A percentile compares a stretch with the other conserved stretches of the same genome.
Evolutionary conservation across 495 filamentous ascomycete genomes (phyloP).

Genomic region (Jackrogersella multiformis): DNA sequence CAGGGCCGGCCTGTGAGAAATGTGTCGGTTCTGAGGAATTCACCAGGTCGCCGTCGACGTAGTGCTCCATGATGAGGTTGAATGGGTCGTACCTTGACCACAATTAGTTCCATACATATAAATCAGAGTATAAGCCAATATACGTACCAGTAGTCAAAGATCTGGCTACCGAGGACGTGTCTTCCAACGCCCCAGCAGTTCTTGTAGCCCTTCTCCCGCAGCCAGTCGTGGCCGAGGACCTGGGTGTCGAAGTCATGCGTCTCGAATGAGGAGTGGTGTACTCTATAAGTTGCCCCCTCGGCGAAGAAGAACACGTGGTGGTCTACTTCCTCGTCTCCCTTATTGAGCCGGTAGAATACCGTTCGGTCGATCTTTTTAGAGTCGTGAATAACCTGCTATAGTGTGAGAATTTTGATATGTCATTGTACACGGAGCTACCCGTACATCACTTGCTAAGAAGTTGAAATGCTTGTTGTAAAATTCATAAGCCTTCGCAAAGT

Average conservation of each 20-base stretch:
- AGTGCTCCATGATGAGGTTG: conserved; percentile 71
- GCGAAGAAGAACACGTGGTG: conserved; percentile 80
- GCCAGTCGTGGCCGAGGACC: conserved; percentile 76
- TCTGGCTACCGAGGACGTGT: conserved; percentile 71
- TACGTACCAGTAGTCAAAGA: conserved; percentile 75
- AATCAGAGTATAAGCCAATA: not conserved
- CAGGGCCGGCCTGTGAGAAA: conserved; percentile 51
- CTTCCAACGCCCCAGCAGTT: conserved; percentile 78
- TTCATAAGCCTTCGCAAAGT: conserved; percentile 64
- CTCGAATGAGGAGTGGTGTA: conserved; percentile 79
- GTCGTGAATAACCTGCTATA: conserved; percentile 57
- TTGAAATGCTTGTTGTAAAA: conserved; percentile 78
- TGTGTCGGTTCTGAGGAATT: conserved; percentile 66
- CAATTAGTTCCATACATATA: not conserved
- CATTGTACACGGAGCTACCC: conserved; percentile 9
- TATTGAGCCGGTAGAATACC: conserved; percentile 72
- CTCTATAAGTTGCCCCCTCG: conserved; percentile 62
- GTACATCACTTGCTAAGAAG: conserved; percentile 65
- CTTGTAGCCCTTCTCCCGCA: conserved; percentile 68
- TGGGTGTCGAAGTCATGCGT: conserved; percentile 81
- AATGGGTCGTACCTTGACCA: conserved; percentile 64
- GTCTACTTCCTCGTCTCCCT: conserved; percentile 67
- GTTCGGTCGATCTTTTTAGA: conserved; percentile 61
- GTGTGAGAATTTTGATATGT: conserved; percentile 2
- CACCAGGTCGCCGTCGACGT: conserved; percentile 76